Base-by-base conservation (phyloP, 352 stramenopile genomes). In the Globisporangium splendens region DNA sequence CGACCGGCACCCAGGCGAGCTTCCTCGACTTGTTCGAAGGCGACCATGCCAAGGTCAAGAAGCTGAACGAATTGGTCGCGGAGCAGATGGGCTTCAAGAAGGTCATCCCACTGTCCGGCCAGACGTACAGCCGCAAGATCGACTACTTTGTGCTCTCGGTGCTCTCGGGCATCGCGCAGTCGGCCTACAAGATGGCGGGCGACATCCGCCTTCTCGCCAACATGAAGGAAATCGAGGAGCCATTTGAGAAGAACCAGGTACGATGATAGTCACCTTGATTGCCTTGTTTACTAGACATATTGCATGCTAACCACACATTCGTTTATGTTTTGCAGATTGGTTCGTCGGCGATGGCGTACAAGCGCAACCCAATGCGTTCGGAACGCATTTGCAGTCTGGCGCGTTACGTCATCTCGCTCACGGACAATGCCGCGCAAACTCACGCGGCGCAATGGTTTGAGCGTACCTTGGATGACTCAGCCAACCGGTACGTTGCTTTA, bases 121-220 rank as follows among this genome's bases (percentile, higher is more conserved):
- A 99, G 81, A 99, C 97, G 20, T 99, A 99, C 83, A 98, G 92
- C 51, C 93, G 97, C 57, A 99, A 99, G 76, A 97, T 99, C 66
- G 97, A 99, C 76, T 99, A 98, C 76, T 95, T 95, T 67, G 86
- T 98, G 50, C 77, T 99, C 46, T 96, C 88, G 44, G 84, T 98
- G 28, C 79, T 99, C 8, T 98, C 90, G 55, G 96, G 96, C 31
- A 98, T 99, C 52, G 93, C 96, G 17, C 96, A 99, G 81, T 98
- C 86, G 22, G 95, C 96, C 14, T 99, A 99, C 80, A 99, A 99
- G 81, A 99, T 99, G 97, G 98, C 96, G 48, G 91, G 95, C 41
- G 97, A 99, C 78, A 98, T 99, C 59, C 96, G 97, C 67, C 84
- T 99, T 15, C 84, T 99, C 33, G 96, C 97, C 21, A 99, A 99